Base-by-base conservation (phyloP, 1,284 basidiomycete genomes). In the Farysia itapuensis region DNA sequence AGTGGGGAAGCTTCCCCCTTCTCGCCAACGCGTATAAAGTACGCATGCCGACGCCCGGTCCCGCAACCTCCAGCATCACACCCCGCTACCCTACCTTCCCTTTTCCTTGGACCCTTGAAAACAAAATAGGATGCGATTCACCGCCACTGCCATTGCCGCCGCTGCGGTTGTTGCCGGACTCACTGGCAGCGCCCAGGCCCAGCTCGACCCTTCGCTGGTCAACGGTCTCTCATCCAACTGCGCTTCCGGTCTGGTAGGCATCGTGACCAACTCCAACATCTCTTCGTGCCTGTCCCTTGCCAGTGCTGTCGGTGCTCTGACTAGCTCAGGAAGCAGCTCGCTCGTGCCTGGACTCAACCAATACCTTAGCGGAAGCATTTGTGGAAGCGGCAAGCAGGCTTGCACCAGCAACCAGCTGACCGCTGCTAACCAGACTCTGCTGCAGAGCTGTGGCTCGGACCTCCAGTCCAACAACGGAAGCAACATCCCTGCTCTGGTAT, bases 191-290 rank as follows among this genome's bases (percentile, higher is more conserved):
- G 37, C 51, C 11, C 4, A 28, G 7, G 58, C 58, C 12, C 58
- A 61, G 39, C 41, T 61, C 16, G 47, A 56, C 39, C 39, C 58
- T 14, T 61, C 51, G 21, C 58, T 61, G 35, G n/a, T 61, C 44
- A 51, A 37, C 35, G 51, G 58, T 30, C 58, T 61, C 38, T 56
- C 58, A 4, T 15, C 51, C 31, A 25, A 22, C 13, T 61, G 58
- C 34, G 47, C 47, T 5, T 33, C 43, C 4, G 20, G 37, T 13
- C 47, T 61, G 20, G 28, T 61, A 7, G 43, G 47, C 14, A 29
- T 61, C 28, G 51, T 61, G 21, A 56, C 51, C 38, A 51, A 15
- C 42, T 51, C 47, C 13, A 43, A 43, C 51, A 35, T 61, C 44
- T 61, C 58, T 3, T 28, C 32, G 6, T 61, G 58, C 25, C 51